Percentiles rank a stretch among this genome's conserved stretches.
Evolutionary conservation across 208 protist genomes (phyloP).

Genomic region (Wallacemonas sp.): DNA sequence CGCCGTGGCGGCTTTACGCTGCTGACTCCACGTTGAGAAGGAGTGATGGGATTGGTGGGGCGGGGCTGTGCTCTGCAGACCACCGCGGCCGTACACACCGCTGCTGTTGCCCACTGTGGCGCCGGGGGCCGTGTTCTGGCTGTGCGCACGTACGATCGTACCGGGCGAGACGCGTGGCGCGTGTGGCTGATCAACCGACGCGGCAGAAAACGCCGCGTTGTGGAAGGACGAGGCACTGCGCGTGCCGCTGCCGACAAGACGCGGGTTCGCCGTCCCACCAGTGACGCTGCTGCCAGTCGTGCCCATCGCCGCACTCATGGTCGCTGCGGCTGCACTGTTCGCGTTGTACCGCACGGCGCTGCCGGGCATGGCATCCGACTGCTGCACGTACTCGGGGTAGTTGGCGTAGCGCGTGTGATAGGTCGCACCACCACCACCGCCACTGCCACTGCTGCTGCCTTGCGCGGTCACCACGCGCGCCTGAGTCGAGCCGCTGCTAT

Average conservation of each 20-base stretch:
- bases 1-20: neutral
- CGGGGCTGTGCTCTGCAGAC: conserved; percentile 11
- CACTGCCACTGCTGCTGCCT: neutral
- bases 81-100: conserved; percentile 4
- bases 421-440: neutral
- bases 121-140: neutral
- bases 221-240: neutral
- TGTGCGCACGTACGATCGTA: neutral
- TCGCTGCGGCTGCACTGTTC: neutral
- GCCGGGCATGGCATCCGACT: neutral
- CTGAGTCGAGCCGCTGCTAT: conserved; percentile 10
- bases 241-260: neutral
- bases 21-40: conserved; percentile 11
- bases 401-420: conserved; percentile 23
- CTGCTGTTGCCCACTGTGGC: neutral
- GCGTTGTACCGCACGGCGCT: neutral
- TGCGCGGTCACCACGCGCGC: neutral
- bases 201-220: neutral
- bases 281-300: neutral
- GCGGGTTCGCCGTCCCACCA: neutral
- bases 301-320: too few species aligned
- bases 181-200: conserved; percentile 3
- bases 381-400: conserved; percentile 18
- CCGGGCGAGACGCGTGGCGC: neutral
- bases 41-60: conserved; percentile 12